Conservation (phyloP, 176 grass and related monocot genomes). For the Musa itinerans region DNA sequence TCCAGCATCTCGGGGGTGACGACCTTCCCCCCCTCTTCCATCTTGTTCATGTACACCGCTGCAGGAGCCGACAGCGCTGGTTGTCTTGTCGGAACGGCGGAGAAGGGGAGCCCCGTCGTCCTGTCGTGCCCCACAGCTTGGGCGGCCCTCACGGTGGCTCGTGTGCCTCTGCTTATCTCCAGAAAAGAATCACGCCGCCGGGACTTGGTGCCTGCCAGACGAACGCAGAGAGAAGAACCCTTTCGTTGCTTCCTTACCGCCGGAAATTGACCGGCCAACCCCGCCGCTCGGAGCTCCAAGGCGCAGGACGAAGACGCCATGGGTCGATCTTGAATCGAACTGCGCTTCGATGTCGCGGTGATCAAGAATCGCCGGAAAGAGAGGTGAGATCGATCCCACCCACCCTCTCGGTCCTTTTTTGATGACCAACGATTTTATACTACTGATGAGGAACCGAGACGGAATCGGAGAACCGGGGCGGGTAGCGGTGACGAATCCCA, state of each 20-base stretch:
- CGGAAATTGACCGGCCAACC: neutral
- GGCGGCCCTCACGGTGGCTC: neutral
- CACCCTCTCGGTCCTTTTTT: neutral
- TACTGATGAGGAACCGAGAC: neutral
- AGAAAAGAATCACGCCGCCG: neutral
- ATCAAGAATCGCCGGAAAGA: neutral
- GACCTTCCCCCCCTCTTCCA: constrained; percentile 12
- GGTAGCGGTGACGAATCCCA: neutral
- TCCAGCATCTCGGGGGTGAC: constrained; percentile 29
- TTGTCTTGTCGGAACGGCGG: neutral
- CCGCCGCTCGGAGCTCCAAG: neutral
- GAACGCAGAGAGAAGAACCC: neutral
- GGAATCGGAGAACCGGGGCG: neutral
- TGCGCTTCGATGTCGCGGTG: neutral
- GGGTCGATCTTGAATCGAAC: neutral
- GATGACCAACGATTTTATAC: neutral
- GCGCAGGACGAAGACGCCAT: neutral
- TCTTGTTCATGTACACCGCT: neutral
- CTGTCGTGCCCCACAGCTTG: neutral
- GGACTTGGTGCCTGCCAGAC: neutral
- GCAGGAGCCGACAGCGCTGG: neutral
- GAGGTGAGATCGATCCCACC: neutral
- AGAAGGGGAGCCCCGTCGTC: neutral
- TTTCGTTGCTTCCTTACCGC: neutral
- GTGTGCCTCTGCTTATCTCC: neutral